phyloP scores from a whole-genome alignment of 768 basidiomycete species.

The Mycena epipterygia region DNA sequence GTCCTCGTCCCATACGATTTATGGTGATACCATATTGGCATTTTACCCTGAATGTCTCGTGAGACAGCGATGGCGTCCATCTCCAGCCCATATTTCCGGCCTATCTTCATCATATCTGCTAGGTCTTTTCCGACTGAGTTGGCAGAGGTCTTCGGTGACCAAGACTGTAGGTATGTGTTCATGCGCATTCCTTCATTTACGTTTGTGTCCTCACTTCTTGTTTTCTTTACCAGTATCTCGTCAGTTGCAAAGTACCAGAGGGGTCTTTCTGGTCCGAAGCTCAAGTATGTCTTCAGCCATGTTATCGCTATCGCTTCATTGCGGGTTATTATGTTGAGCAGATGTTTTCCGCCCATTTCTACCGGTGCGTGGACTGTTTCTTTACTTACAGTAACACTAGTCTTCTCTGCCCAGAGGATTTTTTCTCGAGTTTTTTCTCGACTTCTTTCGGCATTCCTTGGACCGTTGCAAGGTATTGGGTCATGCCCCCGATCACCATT shows the following conservation, averaged over 20 bases:
- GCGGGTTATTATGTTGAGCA: neutral
- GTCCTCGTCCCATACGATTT: too few relatives aligned
- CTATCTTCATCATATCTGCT: neutral
- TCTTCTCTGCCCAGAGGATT: neutral
- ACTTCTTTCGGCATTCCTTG: conserved; percentile 39
- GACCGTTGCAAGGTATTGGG: conserved; percentile 34
- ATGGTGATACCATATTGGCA: neutral
- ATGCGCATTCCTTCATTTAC: neutral
- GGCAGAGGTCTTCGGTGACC: neutral
- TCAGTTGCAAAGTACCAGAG: conserved; percentile 4
- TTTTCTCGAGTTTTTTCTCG: neutral
- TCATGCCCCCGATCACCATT: conserved; percentile 32
- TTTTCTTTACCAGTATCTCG: neutral
- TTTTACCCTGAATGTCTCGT: neutral
- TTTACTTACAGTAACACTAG: neutral
- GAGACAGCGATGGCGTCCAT: neutral
- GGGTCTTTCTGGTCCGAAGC: neutral
- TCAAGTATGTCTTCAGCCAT: conserved; percentile 24
- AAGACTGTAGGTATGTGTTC: conserved; percentile 1
- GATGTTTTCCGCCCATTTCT: conserved; percentile 14
- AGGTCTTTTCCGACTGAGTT: neutral
- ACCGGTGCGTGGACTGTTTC: conserved; percentile 14
- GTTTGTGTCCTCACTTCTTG: neutral
- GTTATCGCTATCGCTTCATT: conserved; percentile 33
- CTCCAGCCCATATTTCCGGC: neutral